Percentiles rank a stretch among this genome's conserved stretches.
Evolutionary conservation across 495 filamentous ascomycete species (phyloP).

Genomic region (Rhypophila decipiens): DNA sequence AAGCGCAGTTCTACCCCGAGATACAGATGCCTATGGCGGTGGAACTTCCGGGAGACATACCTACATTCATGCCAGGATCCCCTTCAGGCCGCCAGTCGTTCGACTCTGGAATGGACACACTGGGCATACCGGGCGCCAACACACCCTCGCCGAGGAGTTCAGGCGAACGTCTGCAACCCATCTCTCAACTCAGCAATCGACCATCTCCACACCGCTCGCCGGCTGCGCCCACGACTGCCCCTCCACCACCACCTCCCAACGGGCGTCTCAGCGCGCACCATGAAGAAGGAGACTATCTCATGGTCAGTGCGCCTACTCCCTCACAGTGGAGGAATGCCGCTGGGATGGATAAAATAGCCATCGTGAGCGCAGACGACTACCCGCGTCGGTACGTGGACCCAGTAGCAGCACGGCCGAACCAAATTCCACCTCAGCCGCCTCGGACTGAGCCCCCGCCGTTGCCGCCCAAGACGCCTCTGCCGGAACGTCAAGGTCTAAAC

Average conservation of each 20-base stretch:
- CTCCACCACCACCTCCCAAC: conserved; percentile 25
- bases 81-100: conserved; percentile 39
- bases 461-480: conserved; percentile 79
- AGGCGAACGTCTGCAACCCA: conserved; percentile 31
- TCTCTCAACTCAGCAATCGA: conserved; percentile 24
- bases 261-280: conserved; percentile 16
- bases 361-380: conserved; percentile 53
- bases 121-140: conserved; percentile 26
- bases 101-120: conserved; percentile 38
- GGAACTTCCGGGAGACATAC: conserved; percentile 43
- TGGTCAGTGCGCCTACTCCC: conserved; percentile 48
- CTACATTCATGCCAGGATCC: conserved; percentile 23
- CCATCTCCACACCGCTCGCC: conserved; percentile 20
- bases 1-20: conserved; percentile 25
- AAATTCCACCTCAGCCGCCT: conserved; percentile 39
- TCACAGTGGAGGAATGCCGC: conserved; percentile 41
- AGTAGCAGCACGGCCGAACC: conserved; percentile 24
- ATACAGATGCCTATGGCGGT: conserved; percentile 36
- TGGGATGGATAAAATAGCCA: conserved; percentile 54
- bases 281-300: conserved; percentile 38
- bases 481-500: conserved; percentile 26
- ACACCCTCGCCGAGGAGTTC: conserved; percentile 40
- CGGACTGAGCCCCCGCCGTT: conserved; percentile 64
- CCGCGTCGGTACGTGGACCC: conserved; percentile 42
- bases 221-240: conserved; percentile 27